A percentile compares a stretch with the other conserved stretches of the same genome.
Conservation (phyloP, 2,329 filamentous ascomycete genomes). For the Talaromyces sp. region DNA sequence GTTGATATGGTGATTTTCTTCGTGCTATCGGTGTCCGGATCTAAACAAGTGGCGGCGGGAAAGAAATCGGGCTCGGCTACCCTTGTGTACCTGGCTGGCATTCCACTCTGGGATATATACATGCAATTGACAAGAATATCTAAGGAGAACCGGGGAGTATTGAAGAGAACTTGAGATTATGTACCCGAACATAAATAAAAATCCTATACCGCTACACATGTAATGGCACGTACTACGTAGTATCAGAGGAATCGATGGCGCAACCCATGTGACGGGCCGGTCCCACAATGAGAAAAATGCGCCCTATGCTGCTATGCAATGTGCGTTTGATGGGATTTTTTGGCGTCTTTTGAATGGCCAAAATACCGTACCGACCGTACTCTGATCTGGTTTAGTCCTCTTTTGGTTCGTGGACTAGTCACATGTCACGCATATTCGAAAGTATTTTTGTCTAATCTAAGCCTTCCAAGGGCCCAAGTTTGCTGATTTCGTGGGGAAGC, state of each 20-base stretch:
- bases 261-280: background rate
- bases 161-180: background rate
- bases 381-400: background rate
- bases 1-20: background rate
- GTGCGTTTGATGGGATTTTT: background rate
- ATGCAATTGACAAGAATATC: background rate
- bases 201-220: background rate
- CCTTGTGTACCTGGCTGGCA: background rate
- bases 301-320: background rate
- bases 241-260: constrained; percentile 3
- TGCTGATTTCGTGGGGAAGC: background rate
- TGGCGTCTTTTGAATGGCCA: background rate
- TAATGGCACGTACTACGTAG: background rate
- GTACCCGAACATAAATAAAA: background rate
- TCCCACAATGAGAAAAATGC: constrained; percentile 1
- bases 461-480: too few species aligned
- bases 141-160: background rate
- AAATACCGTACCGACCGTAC: too few species aligned
- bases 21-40: background rate
- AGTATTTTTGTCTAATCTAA: background rate
- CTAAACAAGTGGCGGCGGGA: background rate
- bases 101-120: background rate
- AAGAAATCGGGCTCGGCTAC: background rate
- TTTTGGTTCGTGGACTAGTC: background rate
- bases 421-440: background rate